Percentiles rank a stretch among this genome's conserved stretches.
phyloP scores from a whole-genome alignment of 208 protist species.

The Trypanosoma cruzi region DNA sequence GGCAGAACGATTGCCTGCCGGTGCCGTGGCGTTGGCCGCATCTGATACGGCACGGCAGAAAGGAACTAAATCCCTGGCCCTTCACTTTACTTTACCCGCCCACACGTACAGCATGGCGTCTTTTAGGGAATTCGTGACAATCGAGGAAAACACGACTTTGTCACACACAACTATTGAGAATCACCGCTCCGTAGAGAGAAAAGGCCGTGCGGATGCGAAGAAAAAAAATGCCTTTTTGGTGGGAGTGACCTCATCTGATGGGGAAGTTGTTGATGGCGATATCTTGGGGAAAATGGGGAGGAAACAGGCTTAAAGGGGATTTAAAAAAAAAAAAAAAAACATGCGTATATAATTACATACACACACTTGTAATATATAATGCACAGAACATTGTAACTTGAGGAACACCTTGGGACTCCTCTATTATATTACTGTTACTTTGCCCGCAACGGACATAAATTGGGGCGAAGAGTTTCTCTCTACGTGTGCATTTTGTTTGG shows the following conservation, averaged over 20 bases:
- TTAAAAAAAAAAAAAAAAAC: conserved; percentile 4
- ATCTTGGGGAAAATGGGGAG: conserved; percentile 18
- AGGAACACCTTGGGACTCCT: too few species aligned
- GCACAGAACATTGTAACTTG: too few species aligned
- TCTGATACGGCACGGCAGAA: conserved; percentile 22
- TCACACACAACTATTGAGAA: background rate
- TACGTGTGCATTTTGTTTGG: too few species aligned
- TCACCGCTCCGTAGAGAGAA: background rate
- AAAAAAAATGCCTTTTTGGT: background rate
- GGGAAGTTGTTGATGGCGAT: conserved; percentile 21
- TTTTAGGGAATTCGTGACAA: conserved; percentile 50
- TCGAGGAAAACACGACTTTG: conserved; percentile 23
- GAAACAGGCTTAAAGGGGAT: background rate
- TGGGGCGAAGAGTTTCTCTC: too few species aligned
- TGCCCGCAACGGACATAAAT: too few species aligned
- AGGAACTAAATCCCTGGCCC: conserved; percentile 39
- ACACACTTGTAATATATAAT: background rate
- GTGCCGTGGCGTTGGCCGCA: conserved; percentile 38
- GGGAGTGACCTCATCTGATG: background rate
- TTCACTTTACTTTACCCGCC: conserved; percentile 73
- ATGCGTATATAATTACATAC: conserved; percentile 8
- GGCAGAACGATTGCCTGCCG: conserved; percentile 65
- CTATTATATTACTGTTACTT: too few species aligned
- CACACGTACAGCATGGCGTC: conserved; percentile 44
- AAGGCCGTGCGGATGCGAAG: background rate